Conservation (phyloP, 345 rosid genomes). For the Eucalyptus caleyi region DNA sequence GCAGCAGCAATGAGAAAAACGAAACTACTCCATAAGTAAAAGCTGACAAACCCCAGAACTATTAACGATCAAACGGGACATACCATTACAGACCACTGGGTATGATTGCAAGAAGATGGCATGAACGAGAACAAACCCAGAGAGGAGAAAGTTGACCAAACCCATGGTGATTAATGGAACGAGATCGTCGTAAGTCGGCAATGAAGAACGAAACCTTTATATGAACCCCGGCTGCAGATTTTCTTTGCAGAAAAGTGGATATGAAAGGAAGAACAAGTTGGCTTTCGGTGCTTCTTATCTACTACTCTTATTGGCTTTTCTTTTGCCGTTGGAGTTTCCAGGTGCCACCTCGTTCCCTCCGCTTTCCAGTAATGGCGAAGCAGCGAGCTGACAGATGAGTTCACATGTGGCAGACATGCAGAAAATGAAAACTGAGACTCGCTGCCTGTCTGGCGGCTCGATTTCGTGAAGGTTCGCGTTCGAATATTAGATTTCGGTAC, state of each 20-base stretch:
- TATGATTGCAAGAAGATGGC: slow-evolving; percentile 20
- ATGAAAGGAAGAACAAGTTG: background rate
- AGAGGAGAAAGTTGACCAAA: background rate
- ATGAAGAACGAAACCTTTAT: background rate
- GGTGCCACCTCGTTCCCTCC: background rate
- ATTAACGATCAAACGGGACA: background rate
- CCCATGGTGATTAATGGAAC: background rate
- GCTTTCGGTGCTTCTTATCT: background rate
- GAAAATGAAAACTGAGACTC: background rate
- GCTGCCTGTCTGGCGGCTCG: background rate
- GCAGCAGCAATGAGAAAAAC: background rate
- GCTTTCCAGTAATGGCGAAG: background rate
- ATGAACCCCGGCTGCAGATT: background rate
- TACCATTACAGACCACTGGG: slow-evolving; percentile 5
- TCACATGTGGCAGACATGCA: background rate
- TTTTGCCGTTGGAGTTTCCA: background rate
- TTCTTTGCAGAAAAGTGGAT: background rate
- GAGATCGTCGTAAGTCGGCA: background rate
- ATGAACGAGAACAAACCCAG: background rate
- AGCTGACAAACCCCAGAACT: background rate
- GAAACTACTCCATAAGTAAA: background rate
- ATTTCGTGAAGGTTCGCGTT: background rate
- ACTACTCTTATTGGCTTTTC: background rate
- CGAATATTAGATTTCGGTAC: background rate
- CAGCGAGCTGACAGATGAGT: background rate